phyloP scores from a whole-genome alignment of 2,329 filamentous ascomycete genomes.

The Lasiodiplodia sp. region DNA sequence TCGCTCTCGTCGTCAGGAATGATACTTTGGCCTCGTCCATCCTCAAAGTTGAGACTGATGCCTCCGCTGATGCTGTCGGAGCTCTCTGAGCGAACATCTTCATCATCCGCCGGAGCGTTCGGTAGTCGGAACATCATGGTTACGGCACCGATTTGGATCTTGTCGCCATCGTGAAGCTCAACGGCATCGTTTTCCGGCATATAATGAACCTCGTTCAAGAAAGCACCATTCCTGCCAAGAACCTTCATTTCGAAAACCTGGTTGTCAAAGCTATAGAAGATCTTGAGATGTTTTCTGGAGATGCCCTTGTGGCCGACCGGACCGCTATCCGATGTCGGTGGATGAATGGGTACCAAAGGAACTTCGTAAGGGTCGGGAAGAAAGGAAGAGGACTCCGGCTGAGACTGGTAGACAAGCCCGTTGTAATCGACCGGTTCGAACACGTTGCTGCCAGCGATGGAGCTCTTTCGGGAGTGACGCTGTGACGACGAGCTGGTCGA shows the following conservation, averaged over 20 bases:
- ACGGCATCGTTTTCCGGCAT: slow-evolving; percentile 59
- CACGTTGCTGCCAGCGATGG: slow-evolving; percentile 43
- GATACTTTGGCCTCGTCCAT: slow-evolving; percentile 64
- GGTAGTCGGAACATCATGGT: slow-evolving; percentile 74
- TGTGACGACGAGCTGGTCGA: slow-evolving; percentile 60
- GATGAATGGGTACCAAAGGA: slow-evolving; percentile 76
- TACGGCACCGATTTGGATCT: slow-evolving; percentile 76
- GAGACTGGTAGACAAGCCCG: slow-evolving; percentile 61
- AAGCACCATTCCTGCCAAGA: slow-evolving; percentile 71
- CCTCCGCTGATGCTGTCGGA: slow-evolving; percentile 56
- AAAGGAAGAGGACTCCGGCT: slow-evolving; percentile 48
- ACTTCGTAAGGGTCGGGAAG: slow-evolving; percentile 68
- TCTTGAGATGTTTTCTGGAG: slow-evolving; percentile 75
- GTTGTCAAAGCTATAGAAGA: slow-evolving; percentile 70
- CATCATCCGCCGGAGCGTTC: slow-evolving; percentile 62
- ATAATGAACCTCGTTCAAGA: slow-evolving; percentile 68
- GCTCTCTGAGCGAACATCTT: slow-evolving; percentile 51
- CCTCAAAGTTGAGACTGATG: slow-evolving; percentile 78
- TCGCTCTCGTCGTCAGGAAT: slow-evolving; percentile 41
- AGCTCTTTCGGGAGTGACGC: slow-evolving; percentile 47
- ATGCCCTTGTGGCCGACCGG: slow-evolving; percentile 70
- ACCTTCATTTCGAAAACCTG: slow-evolving; percentile 71
- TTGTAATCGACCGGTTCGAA: slow-evolving; percentile 53
- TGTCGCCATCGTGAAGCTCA: slow-evolving; percentile 68
- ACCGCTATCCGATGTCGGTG: slow-evolving; percentile 56